A percentile compares a stretch with the other conserved stretches of the same genome.
phyloP scores from a whole-genome alignment of 306 rosid species.

The Ziziphus jujuba region DNA sequence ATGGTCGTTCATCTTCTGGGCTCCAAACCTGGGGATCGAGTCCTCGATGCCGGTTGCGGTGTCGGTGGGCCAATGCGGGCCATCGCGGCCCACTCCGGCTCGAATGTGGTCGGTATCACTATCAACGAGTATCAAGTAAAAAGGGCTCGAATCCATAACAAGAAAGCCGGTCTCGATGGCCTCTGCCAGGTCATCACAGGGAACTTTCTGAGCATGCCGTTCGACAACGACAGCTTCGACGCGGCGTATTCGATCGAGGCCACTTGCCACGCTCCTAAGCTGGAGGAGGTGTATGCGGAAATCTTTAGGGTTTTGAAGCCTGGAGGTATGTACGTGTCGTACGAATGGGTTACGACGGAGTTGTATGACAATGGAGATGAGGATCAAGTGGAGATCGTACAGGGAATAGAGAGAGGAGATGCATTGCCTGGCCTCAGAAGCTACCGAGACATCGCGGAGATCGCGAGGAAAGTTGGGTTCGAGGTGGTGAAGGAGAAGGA shows the following conservation, averaged over 20 bases:
- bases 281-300: not conserved
- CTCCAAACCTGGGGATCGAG: not conserved
- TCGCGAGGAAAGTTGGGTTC: not conserved
- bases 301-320: constrained; percentile 6
- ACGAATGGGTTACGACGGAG: not conserved
- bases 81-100: not conserved
- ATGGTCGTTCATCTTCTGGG: not conserved
- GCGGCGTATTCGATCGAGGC: not conserved
- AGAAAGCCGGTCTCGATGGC: not conserved
- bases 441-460: not conserved
- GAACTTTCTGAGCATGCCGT: not conserved
- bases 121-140: not conserved
- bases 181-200: not conserved
- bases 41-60: not conserved
- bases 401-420: not conserved
- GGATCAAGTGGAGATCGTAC: not conserved
- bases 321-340: not conserved
- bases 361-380: not conserved
- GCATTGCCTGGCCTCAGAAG: not conserved
- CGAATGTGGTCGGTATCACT: not conserved
- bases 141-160: not conserved
- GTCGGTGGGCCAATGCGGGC: too few species aligned
- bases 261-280: not conserved
- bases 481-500: not conserved
- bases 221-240: not conserved